Conservation (phyloP, 2,329 filamentous ascomycete species). For the Penicillium vulpinum region DNA sequence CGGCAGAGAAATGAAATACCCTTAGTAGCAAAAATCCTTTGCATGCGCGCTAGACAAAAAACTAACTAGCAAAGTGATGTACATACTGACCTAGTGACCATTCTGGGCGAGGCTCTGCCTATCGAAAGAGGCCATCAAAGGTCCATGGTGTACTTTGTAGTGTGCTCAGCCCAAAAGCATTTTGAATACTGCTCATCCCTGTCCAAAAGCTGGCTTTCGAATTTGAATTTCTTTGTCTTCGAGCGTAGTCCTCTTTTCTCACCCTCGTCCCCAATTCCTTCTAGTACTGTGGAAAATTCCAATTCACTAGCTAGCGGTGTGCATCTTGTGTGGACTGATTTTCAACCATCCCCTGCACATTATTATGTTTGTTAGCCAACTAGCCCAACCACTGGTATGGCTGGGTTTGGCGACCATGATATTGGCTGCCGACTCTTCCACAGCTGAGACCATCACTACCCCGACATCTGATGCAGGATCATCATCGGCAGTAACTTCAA, state of each 20-base stretch:
- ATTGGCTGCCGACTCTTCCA: neutral
- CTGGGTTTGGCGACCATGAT: constrained; percentile 3
- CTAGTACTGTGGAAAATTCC: neutral
- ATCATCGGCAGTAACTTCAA: constrained; percentile 1
- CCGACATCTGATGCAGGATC: neutral
- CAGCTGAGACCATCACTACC: neutral
- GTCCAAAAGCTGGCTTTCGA: neutral
- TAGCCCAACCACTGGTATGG: constrained; percentile 4
- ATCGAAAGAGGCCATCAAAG: neutral
- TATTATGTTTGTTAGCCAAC: constrained; percentile 4
- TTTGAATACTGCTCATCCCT: neutral
- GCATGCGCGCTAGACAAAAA: neutral
- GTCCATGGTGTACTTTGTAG: neutral
- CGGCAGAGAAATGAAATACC: neutral
- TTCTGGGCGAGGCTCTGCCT: neutral
- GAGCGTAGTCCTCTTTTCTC: neutral
- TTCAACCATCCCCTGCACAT: constrained; percentile 1
- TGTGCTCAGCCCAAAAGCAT: neutral
- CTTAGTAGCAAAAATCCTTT: no score
- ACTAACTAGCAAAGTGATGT: neutral
- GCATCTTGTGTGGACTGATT: neutral
- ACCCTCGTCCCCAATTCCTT: neutral
- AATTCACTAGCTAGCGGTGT: neutral
- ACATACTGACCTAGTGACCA: neutral
- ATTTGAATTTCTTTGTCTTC: constrained; percentile 4